Evolutionary conservation across 2,329 filamentous ascomycete genomes (phyloP).

Genomic region (Daldinia sp.): DNA sequence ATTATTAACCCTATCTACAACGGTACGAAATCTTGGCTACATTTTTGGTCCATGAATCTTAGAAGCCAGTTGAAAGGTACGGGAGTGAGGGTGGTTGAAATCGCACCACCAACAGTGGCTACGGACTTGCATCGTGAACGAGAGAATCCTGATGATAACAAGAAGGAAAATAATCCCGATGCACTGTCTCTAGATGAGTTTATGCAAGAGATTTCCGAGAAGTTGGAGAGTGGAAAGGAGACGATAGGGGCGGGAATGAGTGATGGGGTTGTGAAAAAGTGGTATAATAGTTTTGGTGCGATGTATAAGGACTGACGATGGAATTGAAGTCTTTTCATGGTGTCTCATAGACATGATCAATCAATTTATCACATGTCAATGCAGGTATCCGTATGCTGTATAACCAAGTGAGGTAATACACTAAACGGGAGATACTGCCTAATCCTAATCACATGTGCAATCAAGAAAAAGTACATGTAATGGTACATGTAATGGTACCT

Average conservation of each 20-base stretch:
- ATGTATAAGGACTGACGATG: background rate
- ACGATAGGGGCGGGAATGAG: background rate
- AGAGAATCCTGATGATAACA: background rate
- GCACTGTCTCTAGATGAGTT: background rate
- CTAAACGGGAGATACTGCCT: slow-evolving; percentile 16
- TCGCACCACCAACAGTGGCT: background rate
- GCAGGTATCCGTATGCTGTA: background rate
- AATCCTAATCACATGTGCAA: background rate
- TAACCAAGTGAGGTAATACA: slow-evolving; percentile 7
- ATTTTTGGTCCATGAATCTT: background rate
- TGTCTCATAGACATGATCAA: background rate
- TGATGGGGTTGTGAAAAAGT: background rate
- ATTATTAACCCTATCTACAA: background rate
- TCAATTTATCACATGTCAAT: background rate
- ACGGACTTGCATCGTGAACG: background rate
- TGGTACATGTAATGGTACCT: background rate
- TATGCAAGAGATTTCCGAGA: background rate
- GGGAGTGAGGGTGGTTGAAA: background rate
- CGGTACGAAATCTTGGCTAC: background rate
- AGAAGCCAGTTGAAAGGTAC: background rate
- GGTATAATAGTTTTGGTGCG: background rate
- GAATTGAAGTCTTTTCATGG: background rate
- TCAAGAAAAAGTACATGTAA: background rate
- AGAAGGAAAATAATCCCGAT: background rate
- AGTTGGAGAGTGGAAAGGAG: background rate